Evolutionary conservation across 1,139 yeast genomes (phyloP).

Genomic region (Candida dubliniensis): DNA sequence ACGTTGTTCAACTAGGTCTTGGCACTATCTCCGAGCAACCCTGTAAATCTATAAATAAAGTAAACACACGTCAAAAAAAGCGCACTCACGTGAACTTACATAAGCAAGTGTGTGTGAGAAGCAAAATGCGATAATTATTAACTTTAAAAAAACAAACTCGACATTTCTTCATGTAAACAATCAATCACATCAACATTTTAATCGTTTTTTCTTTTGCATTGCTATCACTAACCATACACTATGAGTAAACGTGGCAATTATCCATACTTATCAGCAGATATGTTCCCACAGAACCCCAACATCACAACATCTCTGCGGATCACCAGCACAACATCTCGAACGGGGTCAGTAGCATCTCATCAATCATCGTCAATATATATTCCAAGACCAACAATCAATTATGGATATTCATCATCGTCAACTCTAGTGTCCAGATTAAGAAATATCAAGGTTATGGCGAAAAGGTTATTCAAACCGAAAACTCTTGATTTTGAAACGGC

Average conservation of each 20-base stretch:
- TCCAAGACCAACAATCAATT: constrained; percentile 11
- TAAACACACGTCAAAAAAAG: neutral
- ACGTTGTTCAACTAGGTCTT: too few species aligned
- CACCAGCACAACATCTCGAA: constrained; percentile 19
- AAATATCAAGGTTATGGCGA: constrained; percentile 30
- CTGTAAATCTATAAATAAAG: too few species aligned
- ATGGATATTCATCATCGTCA: constrained; percentile 1
- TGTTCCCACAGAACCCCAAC: constrained; percentile 30
- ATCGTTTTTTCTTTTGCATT: neutral
- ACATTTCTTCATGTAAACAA: neutral
- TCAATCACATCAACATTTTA: neutral
- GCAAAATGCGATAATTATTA: neutral
- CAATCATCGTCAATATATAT: constrained; percentile 18
- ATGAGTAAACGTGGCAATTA: constrained; percentile 34
- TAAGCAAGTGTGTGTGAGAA: neutral
- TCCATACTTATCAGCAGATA: constrained; percentile 41
- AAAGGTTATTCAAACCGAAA: constrained; percentile 64
- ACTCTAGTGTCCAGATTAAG: constrained; percentile 11
- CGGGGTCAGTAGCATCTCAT: constrained; percentile 24
- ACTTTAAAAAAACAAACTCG: neutral
- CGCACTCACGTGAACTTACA: neutral
- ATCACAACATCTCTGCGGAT: constrained; percentile 17
- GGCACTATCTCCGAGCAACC: too few species aligned
- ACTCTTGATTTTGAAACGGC: constrained; percentile 92
- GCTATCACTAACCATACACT: neutral